phyloP scores from a whole-genome alignment of 2,329 filamentous ascomycete genomes.

The Paecilomyces dactylethromorphus region DNA sequence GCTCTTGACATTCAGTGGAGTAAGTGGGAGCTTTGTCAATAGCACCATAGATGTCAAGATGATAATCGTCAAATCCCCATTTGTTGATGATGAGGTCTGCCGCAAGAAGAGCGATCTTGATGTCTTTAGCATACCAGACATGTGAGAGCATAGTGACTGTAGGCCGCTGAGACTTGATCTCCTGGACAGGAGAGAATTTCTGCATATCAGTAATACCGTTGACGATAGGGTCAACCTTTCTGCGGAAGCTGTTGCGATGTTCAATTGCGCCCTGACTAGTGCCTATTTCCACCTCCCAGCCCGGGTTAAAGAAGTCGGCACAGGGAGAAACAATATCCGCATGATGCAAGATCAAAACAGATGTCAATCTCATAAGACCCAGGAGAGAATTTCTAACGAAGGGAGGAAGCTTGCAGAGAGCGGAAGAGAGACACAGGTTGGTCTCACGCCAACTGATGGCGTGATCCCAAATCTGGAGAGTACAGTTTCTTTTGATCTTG shows the following conservation, averaged over 20 bases:
- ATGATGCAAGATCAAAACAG: conserved; percentile 44
- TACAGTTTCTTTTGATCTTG: conserved; percentile 55
- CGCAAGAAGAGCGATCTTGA: conserved; percentile 58
- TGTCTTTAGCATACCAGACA: conserved; percentile 50
- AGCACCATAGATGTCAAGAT: conserved; percentile 57
- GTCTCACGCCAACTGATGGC: conserved; percentile 56
- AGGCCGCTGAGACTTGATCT: conserved; percentile 52
- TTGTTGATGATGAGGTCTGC: conserved; percentile 61
- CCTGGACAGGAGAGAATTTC: conserved; percentile 54
- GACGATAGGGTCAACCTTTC: conserved; percentile 59
- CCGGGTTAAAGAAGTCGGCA: conserved; percentile 57
- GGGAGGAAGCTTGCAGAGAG: conserved; percentile 43
- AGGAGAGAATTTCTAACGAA: conserved; percentile 45
- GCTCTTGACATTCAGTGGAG: conserved; percentile 52
- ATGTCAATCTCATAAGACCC: conserved; percentile 42
- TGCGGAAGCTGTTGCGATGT: conserved; percentile 51
- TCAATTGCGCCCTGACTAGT: conserved; percentile 51
- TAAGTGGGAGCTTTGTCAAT: conserved; percentile 58
- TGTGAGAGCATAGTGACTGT: conserved; percentile 62
- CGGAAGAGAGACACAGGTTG: conserved; percentile 44
- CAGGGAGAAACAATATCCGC: conserved; percentile 56
- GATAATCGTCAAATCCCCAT: conserved; percentile 60
- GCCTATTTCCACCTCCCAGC: conserved; percentile 58
- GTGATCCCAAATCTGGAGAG: conserved; percentile 59
- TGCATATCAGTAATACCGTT: conserved; percentile 61